Evolutionary conservation across 352 stramenopile genomes (phyloP).

Genomic region (Phytopythium mirpurense): DNA sequence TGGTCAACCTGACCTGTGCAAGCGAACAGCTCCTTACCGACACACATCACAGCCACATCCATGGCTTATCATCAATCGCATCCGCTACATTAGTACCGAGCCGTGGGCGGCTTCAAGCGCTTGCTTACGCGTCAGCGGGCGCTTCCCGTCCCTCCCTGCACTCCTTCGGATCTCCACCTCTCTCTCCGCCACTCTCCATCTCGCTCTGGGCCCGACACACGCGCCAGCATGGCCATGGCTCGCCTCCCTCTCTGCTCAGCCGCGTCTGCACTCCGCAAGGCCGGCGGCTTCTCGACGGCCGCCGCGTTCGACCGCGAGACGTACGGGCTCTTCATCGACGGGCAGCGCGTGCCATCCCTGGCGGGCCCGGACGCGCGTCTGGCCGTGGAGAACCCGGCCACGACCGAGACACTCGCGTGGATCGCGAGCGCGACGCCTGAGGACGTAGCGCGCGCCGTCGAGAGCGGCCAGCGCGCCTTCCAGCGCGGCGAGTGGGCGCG

Average conservation of each 20-base stretch:
- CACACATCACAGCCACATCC: too few relatives aligned
- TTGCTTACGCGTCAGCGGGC: not conserved
- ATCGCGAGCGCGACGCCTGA: constrained; percentile 23
- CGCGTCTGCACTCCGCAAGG: not conserved
- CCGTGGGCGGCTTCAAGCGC: not conserved
- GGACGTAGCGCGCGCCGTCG: constrained; percentile 35
- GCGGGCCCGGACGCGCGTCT: constrained; percentile 15
- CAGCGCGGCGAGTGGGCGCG: constrained; percentile 24
- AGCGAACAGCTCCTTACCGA: not conserved
- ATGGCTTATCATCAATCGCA: too few relatives aligned
- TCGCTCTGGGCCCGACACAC: not conserved
- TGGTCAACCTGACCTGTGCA: not conserved
- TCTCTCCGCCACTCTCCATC: not conserved
- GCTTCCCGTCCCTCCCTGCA: not conserved
- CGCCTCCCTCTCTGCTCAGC: not conserved
- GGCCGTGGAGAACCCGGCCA: constrained; percentile 45
- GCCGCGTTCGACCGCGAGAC: constrained; percentile 20
- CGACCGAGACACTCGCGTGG: constrained; percentile 30
- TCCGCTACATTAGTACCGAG: too few relatives aligned
- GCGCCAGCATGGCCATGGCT: not conserved
- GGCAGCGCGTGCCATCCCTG: constrained; percentile 24
- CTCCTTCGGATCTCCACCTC: too few relatives aligned
- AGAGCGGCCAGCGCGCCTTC: constrained; percentile 26
- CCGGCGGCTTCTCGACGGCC: not conserved
- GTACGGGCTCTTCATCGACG: constrained; percentile 46